Conservation (phyloP, 1,139 yeast genomes). For the Arxiozyma telluris region DNA sequence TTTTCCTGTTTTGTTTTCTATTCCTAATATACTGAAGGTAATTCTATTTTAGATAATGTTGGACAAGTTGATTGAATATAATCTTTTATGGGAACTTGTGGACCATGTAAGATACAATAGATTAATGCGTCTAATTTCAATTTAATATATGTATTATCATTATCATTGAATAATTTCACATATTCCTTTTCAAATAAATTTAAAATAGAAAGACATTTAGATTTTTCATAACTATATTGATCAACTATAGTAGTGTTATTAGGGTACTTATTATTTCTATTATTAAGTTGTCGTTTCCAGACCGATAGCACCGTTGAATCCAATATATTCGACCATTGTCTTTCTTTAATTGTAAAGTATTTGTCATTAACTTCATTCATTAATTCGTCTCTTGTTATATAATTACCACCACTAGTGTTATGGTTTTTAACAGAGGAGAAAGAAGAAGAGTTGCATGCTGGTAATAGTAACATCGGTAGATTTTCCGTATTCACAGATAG, state of each 20-base stretch:
- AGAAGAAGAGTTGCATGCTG: neutral
- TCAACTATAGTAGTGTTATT: no score
- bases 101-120: neutral
- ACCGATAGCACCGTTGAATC: neutral
- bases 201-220: neutral
- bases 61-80: neutral
- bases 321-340: neutral
- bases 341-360: neutral
- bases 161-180: neutral
- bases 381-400: neutral
- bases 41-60: neutral
- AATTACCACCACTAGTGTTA: neutral
- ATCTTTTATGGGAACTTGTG: neutral
- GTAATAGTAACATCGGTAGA: constrained; percentile 2
- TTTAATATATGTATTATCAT: neutral
- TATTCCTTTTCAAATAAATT: neutral
- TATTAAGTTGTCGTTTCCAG: neutral
- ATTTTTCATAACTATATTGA: neutral
- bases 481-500: neutral
- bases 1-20: no score
- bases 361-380: neutral
- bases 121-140: neutral
- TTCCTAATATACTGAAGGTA: neutral
- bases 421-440: neutral
- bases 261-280: no score